Evolutionary conservation across 257 asterid species (phyloP).

Genomic region (Solanum piurae): DNA sequence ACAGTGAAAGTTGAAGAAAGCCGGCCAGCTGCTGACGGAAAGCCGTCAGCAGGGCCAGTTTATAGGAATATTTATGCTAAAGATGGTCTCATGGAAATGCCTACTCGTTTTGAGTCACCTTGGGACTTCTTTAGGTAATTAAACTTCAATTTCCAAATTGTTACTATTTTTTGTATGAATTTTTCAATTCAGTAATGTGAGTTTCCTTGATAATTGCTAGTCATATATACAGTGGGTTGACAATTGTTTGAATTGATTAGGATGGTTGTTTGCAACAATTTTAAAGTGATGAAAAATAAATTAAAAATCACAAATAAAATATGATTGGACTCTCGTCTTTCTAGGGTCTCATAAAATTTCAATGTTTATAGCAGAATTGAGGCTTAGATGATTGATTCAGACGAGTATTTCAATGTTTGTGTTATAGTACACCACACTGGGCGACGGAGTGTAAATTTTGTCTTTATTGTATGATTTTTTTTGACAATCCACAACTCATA

Average conservation of each 20-base stretch:
- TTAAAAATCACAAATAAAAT: too few species aligned
- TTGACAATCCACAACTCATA: not conserved
- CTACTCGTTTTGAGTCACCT: conserved; percentile 39
- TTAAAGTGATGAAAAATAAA: not conserved
- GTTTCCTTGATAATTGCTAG: not conserved
- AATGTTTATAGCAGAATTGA: not conserved
- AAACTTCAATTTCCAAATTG: not conserved
- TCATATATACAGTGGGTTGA: not conserved
- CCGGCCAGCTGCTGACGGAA: conserved; percentile 25
- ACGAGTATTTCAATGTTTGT: not conserved
- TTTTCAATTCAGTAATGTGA: not conserved
- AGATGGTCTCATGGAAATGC: conserved; percentile 51
- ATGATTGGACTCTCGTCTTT: not conserved
- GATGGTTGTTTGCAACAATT: not conserved
- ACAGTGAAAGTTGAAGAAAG: conserved; percentile 59
- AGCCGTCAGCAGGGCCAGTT: conserved; percentile 68
- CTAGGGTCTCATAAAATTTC: not conserved
- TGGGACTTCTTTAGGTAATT: conserved; percentile 77
- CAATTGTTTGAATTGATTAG: not conserved
- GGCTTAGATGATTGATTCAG: not conserved
- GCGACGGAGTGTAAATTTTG: not conserved
- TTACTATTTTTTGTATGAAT: not conserved
- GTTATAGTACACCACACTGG: not conserved
- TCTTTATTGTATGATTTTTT: not conserved
- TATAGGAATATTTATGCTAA: conserved; percentile 59